Evolutionary conservation across 495 filamentous ascomycete species (phyloP).

Genomic region (Neurospora discreta): DNA sequence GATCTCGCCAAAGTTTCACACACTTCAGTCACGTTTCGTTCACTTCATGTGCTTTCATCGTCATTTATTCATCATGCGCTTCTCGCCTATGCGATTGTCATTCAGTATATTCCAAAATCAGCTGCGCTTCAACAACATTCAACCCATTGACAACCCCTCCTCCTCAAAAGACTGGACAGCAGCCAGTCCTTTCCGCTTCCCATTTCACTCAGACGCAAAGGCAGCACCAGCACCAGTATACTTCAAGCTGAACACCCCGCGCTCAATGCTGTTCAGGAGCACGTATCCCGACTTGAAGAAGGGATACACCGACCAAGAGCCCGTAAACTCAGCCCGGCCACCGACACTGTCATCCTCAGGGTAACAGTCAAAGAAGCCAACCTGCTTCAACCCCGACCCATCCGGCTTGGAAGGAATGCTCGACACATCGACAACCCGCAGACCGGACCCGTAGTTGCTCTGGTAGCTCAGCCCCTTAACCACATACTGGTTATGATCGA

Average conservation of each 20-base stretch:
- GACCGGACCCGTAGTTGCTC: slow-evolving; percentile 46
- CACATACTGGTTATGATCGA: slow-evolving; percentile 54
- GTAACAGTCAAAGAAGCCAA: slow-evolving; percentile 47
- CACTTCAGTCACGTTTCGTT: too few relatives aligned
- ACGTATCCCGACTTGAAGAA: slow-evolving; percentile 47
- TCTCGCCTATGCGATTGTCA: too few relatives aligned
- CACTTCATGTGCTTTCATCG: too few relatives aligned
- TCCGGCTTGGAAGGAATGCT: slow-evolving; percentile 38
- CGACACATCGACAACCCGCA: slow-evolving; percentile 42
- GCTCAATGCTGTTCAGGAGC: slow-evolving; percentile 49
- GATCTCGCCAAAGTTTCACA: too few relatives aligned
- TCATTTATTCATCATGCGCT: too few relatives aligned
- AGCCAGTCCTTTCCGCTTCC: not conserved
- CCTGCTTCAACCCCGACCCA: slow-evolving; percentile 37
- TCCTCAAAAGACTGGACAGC: not conserved
- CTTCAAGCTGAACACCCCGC: slow-evolving; percentile 44
- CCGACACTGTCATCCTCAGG: slow-evolving; percentile 46
- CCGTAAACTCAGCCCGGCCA: slow-evolving; percentile 44
- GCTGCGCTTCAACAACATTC: too few relatives aligned
- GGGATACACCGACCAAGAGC: slow-evolving; percentile 47
- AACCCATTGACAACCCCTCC: not conserved
- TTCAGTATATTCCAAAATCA: not conserved
- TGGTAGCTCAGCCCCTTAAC: slow-evolving; percentile 42
- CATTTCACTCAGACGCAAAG: not conserved
- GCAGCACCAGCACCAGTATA: slow-evolving; percentile 8